phyloP scores from a whole-genome alignment of 2,329 filamentous ascomycete genomes.

The Talaromyces sp. region DNA sequence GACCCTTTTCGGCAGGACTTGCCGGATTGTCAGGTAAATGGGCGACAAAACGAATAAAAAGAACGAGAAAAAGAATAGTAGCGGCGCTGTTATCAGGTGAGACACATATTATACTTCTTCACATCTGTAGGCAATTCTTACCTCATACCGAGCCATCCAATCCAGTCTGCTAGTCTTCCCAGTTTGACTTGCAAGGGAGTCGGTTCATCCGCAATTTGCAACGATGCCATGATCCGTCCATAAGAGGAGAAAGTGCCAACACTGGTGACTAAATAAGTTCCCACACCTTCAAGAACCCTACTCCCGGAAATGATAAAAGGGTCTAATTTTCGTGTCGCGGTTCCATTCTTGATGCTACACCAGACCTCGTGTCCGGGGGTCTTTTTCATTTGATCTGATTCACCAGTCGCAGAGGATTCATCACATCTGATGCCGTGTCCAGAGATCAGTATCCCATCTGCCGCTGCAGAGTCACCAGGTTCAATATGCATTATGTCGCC shows the following conservation, averaged over 20 bases:
- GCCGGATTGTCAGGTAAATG: constrained; percentile 51
- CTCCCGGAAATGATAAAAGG: constrained; percentile 76
- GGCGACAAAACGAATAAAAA: constrained; percentile 80
- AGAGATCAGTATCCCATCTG: constrained; percentile 64
- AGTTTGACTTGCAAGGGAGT: constrained; percentile 73
- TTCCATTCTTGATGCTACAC: constrained; percentile 50
- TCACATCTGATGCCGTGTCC: constrained; percentile 65
- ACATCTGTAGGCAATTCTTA: background rate
- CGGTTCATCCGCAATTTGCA: constrained; percentile 68
- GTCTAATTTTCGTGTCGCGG: constrained; percentile 47
- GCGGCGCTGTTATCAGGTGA: constrained; percentile 43
- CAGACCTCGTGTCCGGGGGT: background rate
- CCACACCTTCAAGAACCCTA: constrained; percentile 71
- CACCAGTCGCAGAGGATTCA: constrained; percentile 68
- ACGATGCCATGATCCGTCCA: constrained; percentile 67
- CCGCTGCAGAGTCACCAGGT: constrained; percentile 65
- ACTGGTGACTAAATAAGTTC: constrained; percentile 68
- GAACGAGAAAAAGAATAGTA: constrained; percentile 74
- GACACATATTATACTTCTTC: background rate
- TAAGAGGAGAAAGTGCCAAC: constrained; percentile 69
- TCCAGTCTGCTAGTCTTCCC: constrained; percentile 69
- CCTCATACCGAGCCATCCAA: constrained; percentile 37
- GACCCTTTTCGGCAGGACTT: constrained; percentile 67
- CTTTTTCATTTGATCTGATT: constrained; percentile 50
- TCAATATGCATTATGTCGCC: constrained; percentile 66